Evolutionary conservation across 2,329 filamentous ascomycete species (phyloP), one percentile per base, ranked within the genome.

Genomic region (Gremmenia infestans): DNA sequence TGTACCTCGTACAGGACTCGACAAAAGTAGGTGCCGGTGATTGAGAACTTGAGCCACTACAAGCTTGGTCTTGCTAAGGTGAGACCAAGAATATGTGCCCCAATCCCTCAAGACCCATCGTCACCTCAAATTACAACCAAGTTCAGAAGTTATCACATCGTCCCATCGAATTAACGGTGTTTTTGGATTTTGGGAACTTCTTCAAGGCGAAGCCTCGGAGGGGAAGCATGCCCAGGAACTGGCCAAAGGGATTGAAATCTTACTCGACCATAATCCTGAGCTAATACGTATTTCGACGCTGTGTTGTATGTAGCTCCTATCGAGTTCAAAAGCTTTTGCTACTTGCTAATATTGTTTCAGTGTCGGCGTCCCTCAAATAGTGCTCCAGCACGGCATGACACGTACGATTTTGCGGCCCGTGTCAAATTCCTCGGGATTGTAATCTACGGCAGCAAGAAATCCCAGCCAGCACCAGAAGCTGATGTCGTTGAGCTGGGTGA

Each of bases 361-460:
- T 3, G 67, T 71, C 5, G 75, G 75, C 5, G 65, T 76, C 5
- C 71, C 76, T 3, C 76, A 78, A 37, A 59, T 78, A 5, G 59
- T 78, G 14, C 65, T 79, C 75, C 77, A 0, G 52, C 72, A 0
- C 78, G 76, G 76, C 63, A 71, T 0, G 76, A 78, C 50, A 66
- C 71, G 0, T 78, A 76, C 55, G 74, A 76, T 48, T 77, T 70
- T 53, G 76, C 75, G 9, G 60, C 63, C 4, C 67, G 71, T 1
- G 73, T 68, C 0, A 74, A 78, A 60, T 71, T 68, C 43, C 58
- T 74, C 0, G 71, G 71, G 0, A 67, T 78, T 9, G 76, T 74
- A 0, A 57, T 74, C 0, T 75, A 72, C 65, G 74, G 65, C 1
- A 72, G 68, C 49, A 64, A 67, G n/a, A 61, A 63, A 4, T 66